Base-by-base conservation (phyloP, 2,329 filamentous ascomycete species). In the Xylariales sp. region DNA sequence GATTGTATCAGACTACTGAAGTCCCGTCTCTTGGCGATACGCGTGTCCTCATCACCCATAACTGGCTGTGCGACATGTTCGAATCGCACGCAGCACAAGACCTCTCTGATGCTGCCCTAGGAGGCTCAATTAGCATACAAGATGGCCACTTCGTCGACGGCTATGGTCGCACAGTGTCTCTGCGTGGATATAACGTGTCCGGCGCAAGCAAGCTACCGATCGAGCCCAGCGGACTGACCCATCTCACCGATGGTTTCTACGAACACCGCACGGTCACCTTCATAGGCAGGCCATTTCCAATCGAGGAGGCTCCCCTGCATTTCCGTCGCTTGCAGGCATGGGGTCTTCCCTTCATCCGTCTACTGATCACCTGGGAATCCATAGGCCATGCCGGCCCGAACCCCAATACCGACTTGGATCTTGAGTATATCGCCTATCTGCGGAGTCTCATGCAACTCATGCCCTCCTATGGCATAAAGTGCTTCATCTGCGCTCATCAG, bases 331-430 rank as follows among this genome's bases (percentile, higher is more conserved):
- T 68, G 20, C 57, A 52, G 35, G 56, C 59, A 24, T 68, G 65
- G 65, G 65, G 65, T 0, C 44, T 64, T 25, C 61, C 64, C 21
- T 48, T 68, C 18, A 53, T 67, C 10, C 57, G 65, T 19, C 54
- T 68, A 39, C 61, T 68, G 10, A 63, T 68, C n/a, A 65, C 63
- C 4, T 68, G 65, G 65, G 65, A 68, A 43, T 61, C 65, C 5
- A 50, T 68, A 6, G 64, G 56, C 3, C 60, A 63, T 36, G 44
- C 51, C 1, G 59, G 61, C 0, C 59, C 61, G 9, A 51, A 60
- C 39, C 56, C 59, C 3, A 41, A 44, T 28, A 51, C 47, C n/a
- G 55, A 66, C 42, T 46, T 60, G 3, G 65, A 68, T 42, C 40
- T 61, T 5, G 63, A 65, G 42, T 68, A 68, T 39, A 60, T 68